Percentiles rank a stretch among this genome's conserved stretches.
Conservation (phyloP, 768 basidiomycete genomes). For the Suillus decipiens region DNA sequence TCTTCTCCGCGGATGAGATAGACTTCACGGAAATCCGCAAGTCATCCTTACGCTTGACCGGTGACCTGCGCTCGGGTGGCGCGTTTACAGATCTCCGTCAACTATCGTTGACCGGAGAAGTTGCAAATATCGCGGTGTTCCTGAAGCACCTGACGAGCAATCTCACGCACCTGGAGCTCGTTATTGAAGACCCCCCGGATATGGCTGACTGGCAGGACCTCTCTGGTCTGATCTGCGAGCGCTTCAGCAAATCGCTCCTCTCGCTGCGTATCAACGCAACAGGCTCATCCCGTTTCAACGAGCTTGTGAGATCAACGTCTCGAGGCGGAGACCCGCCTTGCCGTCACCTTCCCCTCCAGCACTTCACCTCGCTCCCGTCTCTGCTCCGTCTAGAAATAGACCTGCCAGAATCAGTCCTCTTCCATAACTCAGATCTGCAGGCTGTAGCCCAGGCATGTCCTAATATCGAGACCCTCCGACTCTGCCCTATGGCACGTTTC, state of each 20-base stretch:
- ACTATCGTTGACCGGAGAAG: conserved; percentile 70
- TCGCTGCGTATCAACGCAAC: conserved; percentile 64
- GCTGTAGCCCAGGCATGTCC: conserved; percentile 64
- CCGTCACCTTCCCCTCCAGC: conserved; percentile 61
- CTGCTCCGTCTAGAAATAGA: conserved; percentile 73
- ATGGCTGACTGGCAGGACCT: conserved; percentile 76
- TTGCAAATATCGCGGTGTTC: conserved; percentile 70
- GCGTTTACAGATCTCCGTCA: conserved; percentile 60
- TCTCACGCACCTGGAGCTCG: conserved; percentile 69
- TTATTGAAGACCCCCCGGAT: conserved; percentile 80
- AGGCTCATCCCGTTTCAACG: conserved; percentile 74
- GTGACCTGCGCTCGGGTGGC: conserved; percentile 54
- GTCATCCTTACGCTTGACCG: conserved; percentile 64
- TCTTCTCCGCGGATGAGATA: conserved; percentile 75
- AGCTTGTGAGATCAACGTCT: conserved; percentile 76
- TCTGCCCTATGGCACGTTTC: conserved; percentile 72
- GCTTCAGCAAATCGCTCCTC: conserved; percentile 60
- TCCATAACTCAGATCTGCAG: conserved; percentile 60
- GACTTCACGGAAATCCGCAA: conserved; percentile 78
- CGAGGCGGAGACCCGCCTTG: conserved; percentile 60
- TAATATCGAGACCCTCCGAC: conserved; percentile 63
- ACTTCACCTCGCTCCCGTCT: conserved; percentile 52
- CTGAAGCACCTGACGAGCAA: conserved; percentile 66
- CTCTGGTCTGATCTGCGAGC: conserved; percentile 60
- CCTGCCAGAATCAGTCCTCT: conserved; percentile 73